These are phyloP conservation scores for Claviceps arundinis DNA, from an alignment of 2,329 filamentous ascomycete genomes.

Conservation along the genomic window DNA sequence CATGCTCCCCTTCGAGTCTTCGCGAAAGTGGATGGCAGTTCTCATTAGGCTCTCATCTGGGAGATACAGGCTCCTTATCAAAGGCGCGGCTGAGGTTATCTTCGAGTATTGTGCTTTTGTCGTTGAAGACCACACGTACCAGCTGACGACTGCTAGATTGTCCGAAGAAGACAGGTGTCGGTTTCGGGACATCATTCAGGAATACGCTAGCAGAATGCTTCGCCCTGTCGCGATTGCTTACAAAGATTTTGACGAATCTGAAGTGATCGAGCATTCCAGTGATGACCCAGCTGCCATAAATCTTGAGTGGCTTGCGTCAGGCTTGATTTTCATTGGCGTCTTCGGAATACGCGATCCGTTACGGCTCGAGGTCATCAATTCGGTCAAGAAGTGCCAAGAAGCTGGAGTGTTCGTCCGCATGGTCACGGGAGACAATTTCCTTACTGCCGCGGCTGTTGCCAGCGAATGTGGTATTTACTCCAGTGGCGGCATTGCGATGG, in stretches of 20 bases:
- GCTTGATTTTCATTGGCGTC: constrained; percentile 31
- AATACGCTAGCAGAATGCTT: constrained; percentile 55
- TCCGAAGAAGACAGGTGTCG: constrained; percentile 18
- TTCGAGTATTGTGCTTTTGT: constrained; percentile 29
- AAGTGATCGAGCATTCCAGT: constrained; percentile 39
- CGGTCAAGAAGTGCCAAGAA: constrained; percentile 47
- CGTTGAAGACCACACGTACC: constrained; percentile 30
- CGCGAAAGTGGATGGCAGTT: constrained; percentile 43
- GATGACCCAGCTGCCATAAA: constrained; percentile 22
- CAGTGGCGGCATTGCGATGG: constrained; percentile 55
- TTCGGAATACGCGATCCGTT: constrained; percentile 59
- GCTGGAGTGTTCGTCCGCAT: constrained; percentile 56
- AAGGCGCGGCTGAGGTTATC: constrained; percentile 45
- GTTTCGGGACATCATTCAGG: constrained; percentile 21
- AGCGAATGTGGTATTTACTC: constrained; percentile 27
- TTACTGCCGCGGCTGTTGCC: constrained; percentile 31
- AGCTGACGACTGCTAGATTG: constrained; percentile 15
- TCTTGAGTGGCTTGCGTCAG: constrained; percentile 29
- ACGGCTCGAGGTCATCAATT: constrained; percentile 45
- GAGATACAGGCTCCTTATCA: constrained; percentile 38
- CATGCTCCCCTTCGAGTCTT: constrained; percentile 41
- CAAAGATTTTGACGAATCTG: constrained; percentile 58
- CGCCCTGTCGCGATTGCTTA: constrained; percentile 66
- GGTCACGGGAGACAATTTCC: constrained; percentile 37
- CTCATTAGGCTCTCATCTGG: constrained; percentile 33